phyloP scores from a whole-genome alignment of 345 rosid genomes.

The Rhodamnia argentea region DNA sequence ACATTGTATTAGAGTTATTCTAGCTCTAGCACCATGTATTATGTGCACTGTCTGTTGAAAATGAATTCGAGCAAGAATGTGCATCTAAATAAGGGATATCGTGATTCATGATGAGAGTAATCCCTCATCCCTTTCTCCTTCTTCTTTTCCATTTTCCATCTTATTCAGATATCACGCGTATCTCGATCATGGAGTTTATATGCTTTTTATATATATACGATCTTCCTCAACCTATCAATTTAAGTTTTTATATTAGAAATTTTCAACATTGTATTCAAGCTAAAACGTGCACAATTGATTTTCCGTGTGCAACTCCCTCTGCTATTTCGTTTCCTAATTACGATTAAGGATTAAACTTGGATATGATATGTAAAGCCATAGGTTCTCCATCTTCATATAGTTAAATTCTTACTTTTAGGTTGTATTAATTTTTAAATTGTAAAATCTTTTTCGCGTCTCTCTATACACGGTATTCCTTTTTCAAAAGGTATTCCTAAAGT shows the following conservation, averaged over 20 bases:
- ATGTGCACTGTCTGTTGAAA: not conserved
- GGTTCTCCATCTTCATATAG: not conserved
- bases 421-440: not conserved
- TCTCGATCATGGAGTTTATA: not conserved
- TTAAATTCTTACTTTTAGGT: not conserved
- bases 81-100: not conserved
- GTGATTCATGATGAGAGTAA: not conserved
- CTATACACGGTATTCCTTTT: conserved; percentile 17
- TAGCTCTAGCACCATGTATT: not conserved
- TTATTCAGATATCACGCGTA: not conserved
- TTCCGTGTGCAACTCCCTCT: not conserved
- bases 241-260: not conserved
- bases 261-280: not conserved
- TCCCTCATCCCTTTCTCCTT: not conserved
- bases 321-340: not conserved
- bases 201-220: not conserved
- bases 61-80: not conserved
- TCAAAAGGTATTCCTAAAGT: conserved; percentile 12
- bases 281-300: not conserved
- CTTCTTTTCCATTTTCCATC: not conserved
- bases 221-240: not conserved
- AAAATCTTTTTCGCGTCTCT: not conserved
- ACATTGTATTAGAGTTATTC: not conserved
- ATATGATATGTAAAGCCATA: not conserved
- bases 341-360: not conserved